Conservation (phyloP, 2,329 filamentous ascomycete genomes). For the Aspergillus unguis region DNA sequence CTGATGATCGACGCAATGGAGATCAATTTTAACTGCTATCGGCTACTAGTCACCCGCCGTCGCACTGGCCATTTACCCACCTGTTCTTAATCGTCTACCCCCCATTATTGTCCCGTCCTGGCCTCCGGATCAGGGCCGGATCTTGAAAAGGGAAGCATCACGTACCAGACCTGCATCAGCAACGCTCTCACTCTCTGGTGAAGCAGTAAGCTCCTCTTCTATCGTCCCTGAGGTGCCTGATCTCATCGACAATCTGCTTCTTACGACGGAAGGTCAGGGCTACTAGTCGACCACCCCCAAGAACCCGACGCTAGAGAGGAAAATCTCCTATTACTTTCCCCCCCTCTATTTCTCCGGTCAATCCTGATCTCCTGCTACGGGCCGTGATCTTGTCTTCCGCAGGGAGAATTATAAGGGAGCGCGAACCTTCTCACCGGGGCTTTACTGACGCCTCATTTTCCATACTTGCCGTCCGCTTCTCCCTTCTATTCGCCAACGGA, state of each 20-base stretch:
- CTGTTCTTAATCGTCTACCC: background rate
- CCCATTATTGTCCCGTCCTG: background rate
- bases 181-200: background rate
- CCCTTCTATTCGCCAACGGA: conserved; percentile 6
- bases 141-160: too few relatives aligned
- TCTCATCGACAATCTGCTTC: background rate
- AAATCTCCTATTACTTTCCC: conserved; percentile 13
- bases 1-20: conserved; percentile 32
- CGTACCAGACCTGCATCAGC: background rate
- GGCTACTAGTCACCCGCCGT: conserved; percentile 27
- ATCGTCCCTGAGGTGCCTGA: background rate
- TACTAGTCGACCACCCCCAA: background rate
- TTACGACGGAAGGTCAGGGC: too few relatives aligned
- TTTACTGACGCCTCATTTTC: conserved; percentile 22
- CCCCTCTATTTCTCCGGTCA: background rate
- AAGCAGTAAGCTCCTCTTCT: too few relatives aligned
- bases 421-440: conserved; percentile 14
- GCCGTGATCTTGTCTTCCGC: conserved; percentile 6
- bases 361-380: background rate
- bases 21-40: conserved; percentile 32
- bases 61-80: conserved; percentile 29
- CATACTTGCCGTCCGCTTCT: conserved; percentile 25
- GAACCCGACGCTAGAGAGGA: conserved; percentile 2
- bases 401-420: conserved; percentile 11
- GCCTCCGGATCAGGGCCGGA: too few relatives aligned